Evolutionary conservation across 306 rosid genomes (phyloP).

Genomic region (Casuarina glauca): DNA sequence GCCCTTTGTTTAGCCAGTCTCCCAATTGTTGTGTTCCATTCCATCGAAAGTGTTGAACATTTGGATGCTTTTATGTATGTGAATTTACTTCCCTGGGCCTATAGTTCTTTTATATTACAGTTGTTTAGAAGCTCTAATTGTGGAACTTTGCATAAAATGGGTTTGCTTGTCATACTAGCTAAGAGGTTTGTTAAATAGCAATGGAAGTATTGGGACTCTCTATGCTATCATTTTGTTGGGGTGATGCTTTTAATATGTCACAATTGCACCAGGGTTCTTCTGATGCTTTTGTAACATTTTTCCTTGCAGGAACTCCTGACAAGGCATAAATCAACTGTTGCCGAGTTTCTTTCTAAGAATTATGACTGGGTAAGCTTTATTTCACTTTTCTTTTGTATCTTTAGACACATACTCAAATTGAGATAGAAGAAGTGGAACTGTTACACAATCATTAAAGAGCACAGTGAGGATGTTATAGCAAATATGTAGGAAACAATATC

Average conservation of each 20-base stretch:
- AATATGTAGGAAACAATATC: neutral
- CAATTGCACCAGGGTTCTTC: neutral
- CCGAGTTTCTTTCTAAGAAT: constrained; percentile 88
- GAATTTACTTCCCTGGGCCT: neutral
- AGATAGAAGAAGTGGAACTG: neutral
- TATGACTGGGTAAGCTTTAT: constrained; percentile 80
- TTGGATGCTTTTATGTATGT: neutral
- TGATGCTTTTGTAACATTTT: constrained; percentile 21
- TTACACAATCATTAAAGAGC: neutral
- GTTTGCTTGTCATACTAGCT: neutral
- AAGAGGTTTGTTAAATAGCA: neutral
- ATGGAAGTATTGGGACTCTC: neutral
- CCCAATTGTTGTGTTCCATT: constrained; percentile 2
- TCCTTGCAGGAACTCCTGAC: constrained; percentile 91
- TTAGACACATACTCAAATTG: neutral
- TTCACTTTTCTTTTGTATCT: constrained; percentile 2
- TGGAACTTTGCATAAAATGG: neutral
- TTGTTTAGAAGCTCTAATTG: neutral
- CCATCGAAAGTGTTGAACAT: constrained; percentile 7
- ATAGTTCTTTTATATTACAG: neutral
- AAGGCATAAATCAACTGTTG: constrained; percentile 95
- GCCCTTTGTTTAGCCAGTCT: constrained; percentile 4
- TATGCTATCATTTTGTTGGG: neutral
- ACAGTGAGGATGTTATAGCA: neutral
- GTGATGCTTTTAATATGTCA: neutral